phyloP scores from a whole-genome alignment of 2,329 filamentous ascomycete species.

The Podosphaera leucotricha region DNA sequence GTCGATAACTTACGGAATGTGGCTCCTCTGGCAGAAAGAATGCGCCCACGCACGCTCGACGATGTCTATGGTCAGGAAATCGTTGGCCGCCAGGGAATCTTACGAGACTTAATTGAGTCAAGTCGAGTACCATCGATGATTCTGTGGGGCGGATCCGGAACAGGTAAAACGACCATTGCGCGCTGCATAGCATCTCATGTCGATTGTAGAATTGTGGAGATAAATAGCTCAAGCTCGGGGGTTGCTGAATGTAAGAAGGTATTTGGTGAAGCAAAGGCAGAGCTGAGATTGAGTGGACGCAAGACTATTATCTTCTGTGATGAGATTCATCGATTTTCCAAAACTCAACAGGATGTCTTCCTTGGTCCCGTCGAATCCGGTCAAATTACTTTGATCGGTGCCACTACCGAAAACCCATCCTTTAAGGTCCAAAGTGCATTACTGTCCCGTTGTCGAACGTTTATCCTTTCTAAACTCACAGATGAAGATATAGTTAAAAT shows the following conservation, averaged over 20 bases:
- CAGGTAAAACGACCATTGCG: slow-evolving; percentile 79
- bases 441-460: slow-evolving; percentile 72
- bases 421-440: slow-evolving; percentile 82
- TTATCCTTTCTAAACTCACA: slow-evolving; percentile 56
- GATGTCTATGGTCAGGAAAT: slow-evolving; percentile 82
- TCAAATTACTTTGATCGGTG: slow-evolving; percentile 74
- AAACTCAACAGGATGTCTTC: slow-evolving; percentile 86
- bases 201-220: slow-evolving; percentile 74
- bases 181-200: slow-evolving; percentile 67
- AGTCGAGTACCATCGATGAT: slow-evolving; percentile 87
- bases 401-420: slow-evolving; percentile 89
- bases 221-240: slow-evolving; percentile 77
- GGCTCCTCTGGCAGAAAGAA: slow-evolving; percentile 76
- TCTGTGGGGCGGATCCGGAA: slow-evolving; percentile 64
- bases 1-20: slow-evolving; percentile 38
- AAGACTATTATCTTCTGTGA: slow-evolving; percentile 96
- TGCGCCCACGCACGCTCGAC: slow-evolving; percentile 66
- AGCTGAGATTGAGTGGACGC: slow-evolving; percentile 56
- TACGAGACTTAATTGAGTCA: slow-evolving; percentile 66
- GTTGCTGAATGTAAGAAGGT: slow-evolving; percentile 83
- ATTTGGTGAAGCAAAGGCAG: slow-evolving; percentile 62
- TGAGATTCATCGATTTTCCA: slow-evolving; percentile 37
- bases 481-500: slow-evolving; percentile 52
- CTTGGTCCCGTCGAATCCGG: slow-evolving; percentile 79
- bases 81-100: slow-evolving; percentile 60